Evolutionary conservation across 805 yeast genomes (phyloP), one percentile per base, ranked within the genome.

Genomic region (Wilhelminamyces savonicus): DNA sequence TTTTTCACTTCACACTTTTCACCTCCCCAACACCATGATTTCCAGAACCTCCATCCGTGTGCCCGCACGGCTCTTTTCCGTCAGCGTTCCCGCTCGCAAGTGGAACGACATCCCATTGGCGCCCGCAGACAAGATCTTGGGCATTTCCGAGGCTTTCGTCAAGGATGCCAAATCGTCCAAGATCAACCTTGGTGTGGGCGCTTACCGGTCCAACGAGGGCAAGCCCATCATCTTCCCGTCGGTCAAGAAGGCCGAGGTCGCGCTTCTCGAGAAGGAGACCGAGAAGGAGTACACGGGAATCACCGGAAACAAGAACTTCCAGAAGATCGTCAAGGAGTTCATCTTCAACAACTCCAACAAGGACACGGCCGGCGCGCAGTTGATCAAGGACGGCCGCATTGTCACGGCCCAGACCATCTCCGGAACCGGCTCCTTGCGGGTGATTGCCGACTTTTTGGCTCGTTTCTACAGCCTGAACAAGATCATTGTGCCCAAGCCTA

Each of bases 401-500:
- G 82, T 86, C 30, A 76, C 94, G 28, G 69, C 87, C 10, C 98
- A 90, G 62, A 82, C 97, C 34, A 69, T 90, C 38, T 82, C 94
- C 23, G 98, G 98, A 40, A 90, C 98, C 22, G 98, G 98, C 39
- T 90, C 97, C 3, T 66, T 88, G 38, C 77, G 94, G 43, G 78
- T 90, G 22, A 76, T 87, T 28, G 90, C 83, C 15, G 90, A 80
- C 50, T 83, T 90, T 51, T 57, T 88, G 46, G 58, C 59, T 41
- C 62, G 71, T 37, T 82, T 81, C 68, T 67, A 77, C 49, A 53
- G 69, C 7, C 58, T 60, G 36, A 58, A 72, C 40, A 66, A 71
- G 43, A 71, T 88, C 34, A 71, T 78, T 50, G 70, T 86, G 31
- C 92, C 97, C 29, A 72, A 76, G 48, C 96, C 95, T 31, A 82